A percentile compares a stretch with the other conserved stretches of the same genome.
phyloP scores from a whole-genome alignment of 2,329 filamentous ascomycete species.

The Hawksworthiomyces lignivorus region DNA sequence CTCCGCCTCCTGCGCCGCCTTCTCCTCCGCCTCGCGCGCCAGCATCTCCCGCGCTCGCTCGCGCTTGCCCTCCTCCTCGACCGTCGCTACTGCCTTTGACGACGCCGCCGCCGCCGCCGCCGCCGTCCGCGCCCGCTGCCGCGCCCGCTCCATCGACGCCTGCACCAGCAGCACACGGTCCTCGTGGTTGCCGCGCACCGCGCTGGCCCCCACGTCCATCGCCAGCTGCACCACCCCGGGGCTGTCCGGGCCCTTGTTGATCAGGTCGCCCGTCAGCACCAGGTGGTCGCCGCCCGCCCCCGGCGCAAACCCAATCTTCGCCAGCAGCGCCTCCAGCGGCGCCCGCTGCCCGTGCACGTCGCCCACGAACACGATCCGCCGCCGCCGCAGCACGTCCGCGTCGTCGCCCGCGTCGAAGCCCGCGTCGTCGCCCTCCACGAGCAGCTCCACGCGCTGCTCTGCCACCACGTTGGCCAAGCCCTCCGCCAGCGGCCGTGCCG shows the following conservation, averaged over 20 bases:
- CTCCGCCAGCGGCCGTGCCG: conserved; percentile 30
- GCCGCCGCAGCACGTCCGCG: conserved; percentile 23
- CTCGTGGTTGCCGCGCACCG: conserved; percentile 88
- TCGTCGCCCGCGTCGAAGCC: conserved; percentile 2
- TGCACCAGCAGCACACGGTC: conserved; percentile 70
- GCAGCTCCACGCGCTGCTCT: conserved; percentile 23
- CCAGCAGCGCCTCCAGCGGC: conserved; percentile 58
- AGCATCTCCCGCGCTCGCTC: conserved; percentile 13
- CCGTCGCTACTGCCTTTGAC: background rate
- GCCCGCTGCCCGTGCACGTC: conserved; percentile 85
- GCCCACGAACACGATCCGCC: conserved; percentile 71
- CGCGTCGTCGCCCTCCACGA: conserved; percentile 19
- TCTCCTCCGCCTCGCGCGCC: conserved; percentile 17
- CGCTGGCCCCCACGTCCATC: conserved; percentile 65
- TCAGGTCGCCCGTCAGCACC: conserved; percentile 68
- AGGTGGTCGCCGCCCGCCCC: conserved; percentile 60
- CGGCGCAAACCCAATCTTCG: conserved; percentile 58
- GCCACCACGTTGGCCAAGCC: conserved; percentile 20
- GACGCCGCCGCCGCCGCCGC: background rate
- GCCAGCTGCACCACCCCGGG: conserved; percentile 68
- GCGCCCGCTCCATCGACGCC: conserved; percentile 27
- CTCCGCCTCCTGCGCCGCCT: background rate
- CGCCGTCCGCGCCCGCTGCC: conserved; percentile 4
- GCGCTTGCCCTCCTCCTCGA: conserved; percentile 10
- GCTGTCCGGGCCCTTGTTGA: conserved; percentile 83